Evolutionary conservation across 148 eudicot species (phyloP), one percentile per base, ranked within the genome.

Genomic region (Vaccinium macrocarpon): DNA sequence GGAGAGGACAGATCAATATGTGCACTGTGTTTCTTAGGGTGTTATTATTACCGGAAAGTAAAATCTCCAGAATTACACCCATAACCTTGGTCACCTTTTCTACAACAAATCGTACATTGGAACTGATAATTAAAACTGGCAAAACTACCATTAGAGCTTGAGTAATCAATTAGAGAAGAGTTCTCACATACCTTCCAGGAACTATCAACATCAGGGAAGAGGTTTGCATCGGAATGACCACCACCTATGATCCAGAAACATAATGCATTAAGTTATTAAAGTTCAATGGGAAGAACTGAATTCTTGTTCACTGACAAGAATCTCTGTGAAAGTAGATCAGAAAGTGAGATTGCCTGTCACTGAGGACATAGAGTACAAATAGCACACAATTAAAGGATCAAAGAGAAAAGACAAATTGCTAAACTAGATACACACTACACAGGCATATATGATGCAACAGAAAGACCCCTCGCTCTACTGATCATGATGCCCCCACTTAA

Each of bases 151-250:
- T 49, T 12, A 49, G 57, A 76, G 32, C 57, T 49, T 48, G 18
- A 76, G 15, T 23, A 79, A 79, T 55, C 61, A 79, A 52, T 35
- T 15, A 55, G 49, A 79, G 64, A 55, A 55, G 81, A 56, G 48
- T 35, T 56, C 72, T 74, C 21, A 88, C 92, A 56, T 95, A 97
- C 99, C 89, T 95, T 95, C 99, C 99, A 97, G 80, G 93, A 84
- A 86, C 99, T 97, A 83, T 92, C 96, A 48, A 88, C 99, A 81
- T 93, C 97, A 82, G 99, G 99, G 90, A 97, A 97, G 90, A 97
- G 73, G 88, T 90, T 90, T 80, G 91, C 80, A 78, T 95, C 99
- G 48, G 90, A 87, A 46, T 87, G 85, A 85, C 90, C 88, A 83
- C 87, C 87, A 80, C 99, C 99, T 93, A 85, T 66, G 70, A 61